Evolutionary conservation across 805 yeast genomes (phyloP), one percentile per base, ranked within the genome.

Genomic region (Myxozyma sirexii): DNA sequence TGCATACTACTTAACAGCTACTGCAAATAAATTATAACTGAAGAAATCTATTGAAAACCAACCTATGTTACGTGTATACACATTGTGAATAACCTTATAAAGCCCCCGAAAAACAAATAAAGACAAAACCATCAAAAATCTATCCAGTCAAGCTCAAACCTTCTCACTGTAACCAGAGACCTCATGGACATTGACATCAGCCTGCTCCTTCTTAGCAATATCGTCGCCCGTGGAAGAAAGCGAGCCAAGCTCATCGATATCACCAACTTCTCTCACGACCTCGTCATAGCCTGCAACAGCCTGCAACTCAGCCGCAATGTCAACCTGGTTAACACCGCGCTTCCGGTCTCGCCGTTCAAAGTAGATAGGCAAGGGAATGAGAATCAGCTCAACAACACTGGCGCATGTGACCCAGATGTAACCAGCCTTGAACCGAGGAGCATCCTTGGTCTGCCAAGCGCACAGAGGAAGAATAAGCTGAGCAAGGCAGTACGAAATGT

Each of bases 381-480:
- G 7, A n/a, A 60, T 1, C 26, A 60, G n/a, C 44, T 60, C 64
- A 12, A 57, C 31, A 48, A 49, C 62, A 48, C 53, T 42, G 26
- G 56, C 48, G 35, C 27, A 52, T 31, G 48, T 50, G n/a, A 49
- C 55, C 19, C 27, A 60, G 27, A 57, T 57, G 29, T 57, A 57
- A 23, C 64, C 64, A 3, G 56, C 59, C 15, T 6, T 19, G 39
- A 41, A 60, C 10, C 64, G 56, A 37, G 64, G 64, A 13, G 55
- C 52, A 19, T 60, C 64, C 27, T 47, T 57, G n/a, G 62, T 60
- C 42, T 60, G 64, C 64, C 64, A 60, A 4, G 23, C 64, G 13
- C 56, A 33, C 33, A 60, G 43, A 2, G 64, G 64, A 12, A 60
- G 52, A 48, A 60, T 52, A 8, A 60, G 33, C 41, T 56, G 59